Evolutionary conservation across 192 early-diverging fungal species (phyloP).

Genomic region (Linnemannia schmuckeri): DNA sequence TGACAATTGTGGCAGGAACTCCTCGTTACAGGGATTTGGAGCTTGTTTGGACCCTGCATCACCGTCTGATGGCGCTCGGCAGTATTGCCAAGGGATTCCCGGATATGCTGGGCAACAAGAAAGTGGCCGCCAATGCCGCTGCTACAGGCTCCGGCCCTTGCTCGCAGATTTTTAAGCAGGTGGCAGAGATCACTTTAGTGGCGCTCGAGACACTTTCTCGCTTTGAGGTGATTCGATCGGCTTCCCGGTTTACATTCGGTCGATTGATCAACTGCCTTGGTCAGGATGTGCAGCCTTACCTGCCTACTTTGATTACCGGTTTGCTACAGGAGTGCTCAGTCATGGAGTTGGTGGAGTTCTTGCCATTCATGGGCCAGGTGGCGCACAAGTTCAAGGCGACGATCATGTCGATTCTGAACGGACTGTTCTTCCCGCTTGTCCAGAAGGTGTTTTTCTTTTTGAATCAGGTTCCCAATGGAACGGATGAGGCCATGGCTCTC

Average conservation of each 20-base stretch:
- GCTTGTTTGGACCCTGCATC: conserved; percentile 83
- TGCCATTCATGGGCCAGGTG: conserved; percentile 86
- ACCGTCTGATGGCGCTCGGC: conserved; percentile 87
- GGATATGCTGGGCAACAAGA: conserved; percentile 55
- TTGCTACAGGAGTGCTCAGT: conserved; percentile 81
- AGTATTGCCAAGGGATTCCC: conserved; percentile 85
- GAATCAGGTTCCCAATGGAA: conserved; percentile 86
- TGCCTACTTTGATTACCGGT: conserved; percentile 83
- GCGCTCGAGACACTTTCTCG: conserved; percentile 73
- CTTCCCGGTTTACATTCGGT: conserved; percentile 83
- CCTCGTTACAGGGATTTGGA: conserved; percentile 72
- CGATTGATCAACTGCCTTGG: conserved; percentile 91
- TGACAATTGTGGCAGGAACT: conserved; percentile 58
- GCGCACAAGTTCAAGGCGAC: conserved; percentile 93
- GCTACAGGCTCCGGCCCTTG: conserved; percentile 65
- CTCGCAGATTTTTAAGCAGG: conserved; percentile 83
- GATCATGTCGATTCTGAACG: conserved; percentile 77
- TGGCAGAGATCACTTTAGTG: conserved; percentile 80
- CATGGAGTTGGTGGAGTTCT: conserved; percentile 85
- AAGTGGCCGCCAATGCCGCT: conserved; percentile 11
- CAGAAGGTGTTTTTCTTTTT: conserved; percentile 88
- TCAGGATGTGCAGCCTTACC: conserved; percentile 81
- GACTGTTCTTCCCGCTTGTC: conserved; percentile 83
- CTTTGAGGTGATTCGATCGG: conserved; percentile 77
- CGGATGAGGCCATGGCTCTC: conserved; percentile 86